Conservation (phyloP, 306 rosid genomes). For the Trifolium fragiferum region DNA sequence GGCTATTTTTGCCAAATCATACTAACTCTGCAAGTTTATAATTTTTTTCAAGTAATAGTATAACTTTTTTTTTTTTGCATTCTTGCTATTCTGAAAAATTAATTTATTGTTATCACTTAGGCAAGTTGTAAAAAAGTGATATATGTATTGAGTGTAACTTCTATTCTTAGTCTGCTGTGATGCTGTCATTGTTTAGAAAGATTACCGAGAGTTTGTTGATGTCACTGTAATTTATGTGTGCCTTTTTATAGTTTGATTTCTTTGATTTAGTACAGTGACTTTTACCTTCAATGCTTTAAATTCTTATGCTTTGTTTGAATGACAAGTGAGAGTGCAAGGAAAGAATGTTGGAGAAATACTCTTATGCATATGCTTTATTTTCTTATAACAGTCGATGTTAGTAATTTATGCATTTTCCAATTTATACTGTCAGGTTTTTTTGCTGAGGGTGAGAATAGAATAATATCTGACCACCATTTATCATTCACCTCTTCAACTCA, state of each 20-base stretch:
- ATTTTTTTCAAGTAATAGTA: conserved; percentile 2
- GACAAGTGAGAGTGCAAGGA: no score
- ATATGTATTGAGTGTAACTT: conserved; percentile 33
- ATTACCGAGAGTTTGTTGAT: conserved; percentile 30
- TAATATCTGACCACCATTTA: no score
- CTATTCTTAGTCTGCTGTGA: conserved; percentile 14
- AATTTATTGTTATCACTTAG: conserved; percentile 30
- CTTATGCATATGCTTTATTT: no score
- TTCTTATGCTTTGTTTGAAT: no score
- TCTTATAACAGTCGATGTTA: no score
- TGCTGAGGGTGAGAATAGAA: no score
- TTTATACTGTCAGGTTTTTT: no score
- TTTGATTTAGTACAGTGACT: no score
- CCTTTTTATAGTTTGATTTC: background rate
- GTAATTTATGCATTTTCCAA: no score
- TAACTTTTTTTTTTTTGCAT: conserved; percentile 8
- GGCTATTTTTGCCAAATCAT: conserved; percentile 93
- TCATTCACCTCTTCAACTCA: no score
- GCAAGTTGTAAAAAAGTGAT: conserved; percentile 18
- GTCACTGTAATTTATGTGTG: conserved; percentile 7
- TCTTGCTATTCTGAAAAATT: background rate
- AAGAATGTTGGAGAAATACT: no score
- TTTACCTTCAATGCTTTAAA: background rate
- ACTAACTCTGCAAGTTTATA: conserved; percentile 46
- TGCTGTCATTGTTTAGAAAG: conserved; percentile 25